Percentiles rank a stretch among this genome's conserved stretches.
Evolutionary conservation across 2,329 filamentous ascomycete species (phyloP).

Genomic region (Penicillium sp.): DNA sequence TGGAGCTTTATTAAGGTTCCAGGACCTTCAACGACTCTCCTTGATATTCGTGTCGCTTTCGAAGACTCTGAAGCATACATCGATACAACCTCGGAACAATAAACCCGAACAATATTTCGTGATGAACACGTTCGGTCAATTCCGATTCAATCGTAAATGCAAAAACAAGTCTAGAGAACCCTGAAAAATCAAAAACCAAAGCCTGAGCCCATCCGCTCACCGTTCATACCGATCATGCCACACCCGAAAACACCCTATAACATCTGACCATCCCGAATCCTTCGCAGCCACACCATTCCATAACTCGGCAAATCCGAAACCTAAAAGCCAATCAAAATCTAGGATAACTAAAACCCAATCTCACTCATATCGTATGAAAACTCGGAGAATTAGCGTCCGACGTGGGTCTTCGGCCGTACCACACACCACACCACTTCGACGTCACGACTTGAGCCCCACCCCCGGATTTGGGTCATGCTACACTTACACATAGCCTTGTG

Average conservation of each 20-base stretch:
- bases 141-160: too few species aligned
- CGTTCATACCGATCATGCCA: background rate
- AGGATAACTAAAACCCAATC: background rate
- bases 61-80: too few species aligned
- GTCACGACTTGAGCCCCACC: conserved; percentile 9
- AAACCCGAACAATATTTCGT: too few species aligned
- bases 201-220: background rate
- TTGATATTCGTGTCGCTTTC: too few species aligned
- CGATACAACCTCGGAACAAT: too few species aligned
- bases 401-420: conserved; percentile 11
- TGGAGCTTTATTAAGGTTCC: too few species aligned
- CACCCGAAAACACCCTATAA: background rate
- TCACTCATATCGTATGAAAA: background rate
- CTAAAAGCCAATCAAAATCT: background rate
- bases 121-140: too few species aligned
- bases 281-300: background rate
- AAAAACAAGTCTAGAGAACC: too few species aligned
- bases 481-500: background rate
- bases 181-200: too few species aligned
- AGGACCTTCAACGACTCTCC: too few species aligned
- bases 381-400: conserved; percentile 1
- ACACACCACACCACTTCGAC: conserved; percentile 7
- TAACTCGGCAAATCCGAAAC: background rate
- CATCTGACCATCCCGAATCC: background rate
- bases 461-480: background rate